Evolutionary conservation across 257 asterid species (phyloP).

Genomic region (Phtheirospermum japonicum): DNA sequence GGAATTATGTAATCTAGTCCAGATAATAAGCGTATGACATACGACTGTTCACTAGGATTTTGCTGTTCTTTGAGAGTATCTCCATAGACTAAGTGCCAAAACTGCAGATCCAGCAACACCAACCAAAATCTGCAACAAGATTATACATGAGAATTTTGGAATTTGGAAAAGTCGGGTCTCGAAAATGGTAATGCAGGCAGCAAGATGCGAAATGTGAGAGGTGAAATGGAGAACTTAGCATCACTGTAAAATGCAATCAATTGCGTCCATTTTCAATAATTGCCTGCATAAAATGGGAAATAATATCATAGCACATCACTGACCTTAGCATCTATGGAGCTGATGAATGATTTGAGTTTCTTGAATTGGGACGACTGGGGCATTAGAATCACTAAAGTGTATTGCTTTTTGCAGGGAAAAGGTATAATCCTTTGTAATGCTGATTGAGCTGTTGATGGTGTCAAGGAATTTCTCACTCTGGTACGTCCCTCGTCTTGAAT

Average conservation of each 20-base stretch:
- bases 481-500: conserved; percentile 75
- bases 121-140: conserved; percentile 58
- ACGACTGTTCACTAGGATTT: conserved; percentile 34
- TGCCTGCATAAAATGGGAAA: neutral
- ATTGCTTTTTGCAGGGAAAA: conserved; percentile 84
- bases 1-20: conserved; percentile 20
- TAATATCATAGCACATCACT: neutral
- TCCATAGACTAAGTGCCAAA: conserved; percentile 65
- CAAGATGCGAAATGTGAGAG: neutral
- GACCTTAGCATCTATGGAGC: conserved; percentile 76
- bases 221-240: neutral
- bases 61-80: conserved; percentile 48
- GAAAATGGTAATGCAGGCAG: conserved; percentile 20
- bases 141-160: neutral
- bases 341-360: conserved; percentile 48
- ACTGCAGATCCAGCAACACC: conserved; percentile 65
- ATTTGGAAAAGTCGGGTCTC: conserved; percentile 7
- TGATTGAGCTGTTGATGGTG: conserved; percentile 64
- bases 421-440: conserved; percentile 80
- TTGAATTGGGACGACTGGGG: conserved; percentile 69
- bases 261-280: neutral
- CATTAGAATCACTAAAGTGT: conserved; percentile 88
- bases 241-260: no score
- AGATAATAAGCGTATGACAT: neutral
- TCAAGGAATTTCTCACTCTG: conserved; percentile 55